Evolutionary conservation across 805 yeast genomes (phyloP), one percentile per base, ranked within the genome.

Genomic region (Wickerhamiella lipophila): DNA sequence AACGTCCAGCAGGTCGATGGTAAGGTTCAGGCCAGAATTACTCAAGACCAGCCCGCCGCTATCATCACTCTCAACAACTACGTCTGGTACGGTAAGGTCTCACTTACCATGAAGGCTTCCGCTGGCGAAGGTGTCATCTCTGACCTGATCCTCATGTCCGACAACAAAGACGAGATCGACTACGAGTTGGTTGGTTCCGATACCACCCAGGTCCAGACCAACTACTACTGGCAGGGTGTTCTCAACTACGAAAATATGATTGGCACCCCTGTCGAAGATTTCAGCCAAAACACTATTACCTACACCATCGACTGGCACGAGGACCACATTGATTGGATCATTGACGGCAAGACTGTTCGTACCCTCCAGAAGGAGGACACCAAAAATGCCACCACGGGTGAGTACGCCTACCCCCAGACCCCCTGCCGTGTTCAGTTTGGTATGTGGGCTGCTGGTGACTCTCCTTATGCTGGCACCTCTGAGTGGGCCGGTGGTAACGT

Each of bases 131-230:
- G 96, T 71, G 95, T 87, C 32, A 75, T 87, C 51, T 74, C 94
- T 13, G 88, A 95, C 26, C 77, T 79, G 59, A 85, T 87, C 64
- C 64, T 85, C 47, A 81, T 77, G 65, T 83, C 95, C 6, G 83
- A 83, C 61, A 85, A 81, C 38, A 78, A 83, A 71, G 96, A 87
- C 69, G 96, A 88, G 72, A 74, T 87, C 58, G 96, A 88, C 74
- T 79, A 67, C 60, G 96, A 88, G 69, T 81, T 78, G 56, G 81
- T 86, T 54, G 97, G 97, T 51, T 74, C 75, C 59, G 76, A 82
- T 59, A 65, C 83, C 59, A 71, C 73, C 27, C 62, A 65, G 19
- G 83, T 79, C 1, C 88, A 88, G 71, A 70, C 87, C 23, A 88
- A 88, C 67, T 87, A 62, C 72, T 88, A 83, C 69, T 78, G 76